Base-by-base conservation (phyloP, 2,329 filamentous ascomycete species). In the Mollisia scopiformis region DNA sequence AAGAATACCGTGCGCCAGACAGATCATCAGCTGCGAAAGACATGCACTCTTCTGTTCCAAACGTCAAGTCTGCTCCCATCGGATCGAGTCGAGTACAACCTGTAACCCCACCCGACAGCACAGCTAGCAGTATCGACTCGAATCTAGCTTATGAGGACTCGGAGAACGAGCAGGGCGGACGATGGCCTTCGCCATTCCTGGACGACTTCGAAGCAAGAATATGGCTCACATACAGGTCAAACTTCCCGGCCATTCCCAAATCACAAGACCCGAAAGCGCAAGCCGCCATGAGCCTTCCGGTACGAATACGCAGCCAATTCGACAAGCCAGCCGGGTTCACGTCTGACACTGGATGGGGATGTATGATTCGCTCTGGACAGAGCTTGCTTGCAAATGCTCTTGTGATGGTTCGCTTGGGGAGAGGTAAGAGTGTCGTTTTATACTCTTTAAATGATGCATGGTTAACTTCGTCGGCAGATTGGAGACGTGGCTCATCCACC, bases 291-390 rank as follows among this genome's bases (percentile, higher is more conserved):
- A 96, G 92, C 3, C 85, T 98, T 60, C 82, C 91, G 1, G 94
- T 96, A 76, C 88, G 93, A 54, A 80, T 98, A 68, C 90, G 93
- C 71, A 93, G 83, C 57, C 90, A 92, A 71, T 79, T 98, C 6
- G 84, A 86, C 11, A 92, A 97, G 52, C 86, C 91, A 59, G 82
- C 83, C 27, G 93, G 91, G 4, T 99, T 98, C 76, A 90, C 92
- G 11, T 94, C 92, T 1, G 95, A 99, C 74, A 93, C 92, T 10
- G 95, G 95, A 55, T 99, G 96, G 93, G 95, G 95, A 0, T 99
- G 95, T 73, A 99, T 99, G 95, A 98, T 99, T 69, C 84, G 95
- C 62, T 97, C 94, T 6, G 95, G 95, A 3, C 95, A 99, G 78
- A 94, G 92, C 71, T 82, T 99, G 27, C 80, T 99, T 43, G 94